phyloP scores from a whole-genome alignment of 306 rosid species.

The Sophora flavescens region DNA sequence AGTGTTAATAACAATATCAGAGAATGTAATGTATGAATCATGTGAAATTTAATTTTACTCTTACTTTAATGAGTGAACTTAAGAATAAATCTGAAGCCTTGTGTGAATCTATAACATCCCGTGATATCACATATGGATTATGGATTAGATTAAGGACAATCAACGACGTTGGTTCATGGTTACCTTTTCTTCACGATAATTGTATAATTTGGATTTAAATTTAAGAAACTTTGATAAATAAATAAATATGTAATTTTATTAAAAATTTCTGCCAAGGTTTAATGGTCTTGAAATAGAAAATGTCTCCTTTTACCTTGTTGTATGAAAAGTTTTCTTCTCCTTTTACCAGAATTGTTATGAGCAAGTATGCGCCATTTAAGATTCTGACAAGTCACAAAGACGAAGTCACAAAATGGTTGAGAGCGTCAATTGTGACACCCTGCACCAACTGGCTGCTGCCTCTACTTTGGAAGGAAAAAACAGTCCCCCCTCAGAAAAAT shows the following conservation, averaged over 20 bases:
- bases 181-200: not conserved
- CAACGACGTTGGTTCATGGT: not conserved
- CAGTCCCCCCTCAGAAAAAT: conserved; percentile 42
- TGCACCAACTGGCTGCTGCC: conserved; percentile 41
- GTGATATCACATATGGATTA: not conserved
- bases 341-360: not conserved
- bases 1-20: too few relatives aligned
- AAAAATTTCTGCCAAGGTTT: not conserved
- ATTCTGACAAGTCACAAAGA: conserved; percentile 23
- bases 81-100: too few relatives aligned
- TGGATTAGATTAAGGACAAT: too few relatives aligned
- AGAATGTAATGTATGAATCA: too few relatives aligned
- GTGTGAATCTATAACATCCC: too few relatives aligned
- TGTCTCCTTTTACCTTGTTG: not conserved
- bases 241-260: too few relatives aligned
- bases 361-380: conserved; percentile 23
- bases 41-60: not conserved
- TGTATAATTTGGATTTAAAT: too few relatives aligned
- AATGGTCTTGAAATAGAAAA: not conserved
- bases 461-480: conserved; percentile 29
- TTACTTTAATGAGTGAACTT: too few relatives aligned
- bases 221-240: too few relatives aligned
- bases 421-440: not conserved
- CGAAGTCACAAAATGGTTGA: not conserved
- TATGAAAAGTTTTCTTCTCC: too few relatives aligned